These are phyloP conservation scores for Morella rubra DNA, from an alignment of 306 rosid species.

Conservation along the genomic window DNA sequence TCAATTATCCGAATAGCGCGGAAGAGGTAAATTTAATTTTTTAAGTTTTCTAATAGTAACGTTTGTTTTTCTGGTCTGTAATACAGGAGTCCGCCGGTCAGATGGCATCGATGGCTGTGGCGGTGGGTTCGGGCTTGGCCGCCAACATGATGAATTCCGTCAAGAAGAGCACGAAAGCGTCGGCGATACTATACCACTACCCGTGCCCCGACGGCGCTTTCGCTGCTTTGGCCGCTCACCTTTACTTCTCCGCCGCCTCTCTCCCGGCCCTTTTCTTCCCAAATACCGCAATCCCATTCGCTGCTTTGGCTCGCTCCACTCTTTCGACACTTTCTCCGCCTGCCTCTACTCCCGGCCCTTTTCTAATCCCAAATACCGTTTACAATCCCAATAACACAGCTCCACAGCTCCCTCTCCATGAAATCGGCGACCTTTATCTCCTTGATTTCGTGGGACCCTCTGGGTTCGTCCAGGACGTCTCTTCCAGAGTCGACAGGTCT, in stretches of 20 bases:
- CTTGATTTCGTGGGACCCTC: conserved; percentile 75
- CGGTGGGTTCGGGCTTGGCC: background rate
- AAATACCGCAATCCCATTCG: too few species aligned
- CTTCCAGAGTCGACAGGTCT: conserved; percentile 54
- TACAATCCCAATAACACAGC: conserved; percentile 65
- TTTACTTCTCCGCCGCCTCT: conserved; percentile 66
- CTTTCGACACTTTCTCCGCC: conserved; percentile 76
- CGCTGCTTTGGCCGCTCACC: conserved; percentile 89
- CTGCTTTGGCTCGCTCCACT: conserved; percentile 91
- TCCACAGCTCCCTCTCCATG: conserved; percentile 58
- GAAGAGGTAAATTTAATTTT: too few species aligned
- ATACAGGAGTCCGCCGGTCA: too few species aligned
- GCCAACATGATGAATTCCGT: background rate
- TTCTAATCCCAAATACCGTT: conserved; percentile 83
- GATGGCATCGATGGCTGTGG: background rate
- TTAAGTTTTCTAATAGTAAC: too few species aligned
- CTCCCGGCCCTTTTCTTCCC: conserved; percentile 59
- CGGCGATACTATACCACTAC: conserved; percentile 80
- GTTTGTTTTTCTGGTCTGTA: too few species aligned
- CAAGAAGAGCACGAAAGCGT: background rate
- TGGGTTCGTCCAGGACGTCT: conserved; percentile 64
- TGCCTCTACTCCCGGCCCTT: conserved; percentile 40
- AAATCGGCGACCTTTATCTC: conserved; percentile 66
- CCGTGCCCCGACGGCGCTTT: conserved; percentile 92
- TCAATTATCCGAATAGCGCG: too few species aligned